Base-by-base conservation (phyloP, 2,329 filamentous ascomycete species). In the Fusarium chlamydosporum region DNA sequence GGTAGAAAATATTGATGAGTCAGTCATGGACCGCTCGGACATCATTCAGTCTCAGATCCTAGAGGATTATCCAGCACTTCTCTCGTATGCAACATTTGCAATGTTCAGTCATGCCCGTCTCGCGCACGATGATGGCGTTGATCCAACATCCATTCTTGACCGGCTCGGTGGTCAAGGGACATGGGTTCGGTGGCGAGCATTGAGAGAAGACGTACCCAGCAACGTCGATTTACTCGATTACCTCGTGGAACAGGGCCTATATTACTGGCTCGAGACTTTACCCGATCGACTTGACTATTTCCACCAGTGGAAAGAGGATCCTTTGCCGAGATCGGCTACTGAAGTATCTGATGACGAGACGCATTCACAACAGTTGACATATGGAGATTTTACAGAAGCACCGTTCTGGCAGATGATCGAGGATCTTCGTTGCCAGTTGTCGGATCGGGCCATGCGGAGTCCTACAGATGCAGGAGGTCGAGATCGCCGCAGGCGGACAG, bases 71-170 rank as follows among this genome's bases (percentile, higher is more conserved):
- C 40, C 40, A 4, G 40, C 40, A 18, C 40, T 42, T 23, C 18
- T 42, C 13, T 42, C 40, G 23, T 61, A 61, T 31, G 31, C 57
- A 4, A 50, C 52, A 4, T 60, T 45, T 18, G 20, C 41, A 16
- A 8, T 66, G 18, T 61, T 56, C 31, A 15, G n/a, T 7, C 66
- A 66, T 15, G 40, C 40, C 12, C 40, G 18, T 7, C 18, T 42
- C 6, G 40, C 7, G 13, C 12, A 42, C 4, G 12, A 5, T 3
- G 20, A 42, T 3, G 40, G 13, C 11, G 40, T 20, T 42, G 20
- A 56, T 52, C 7, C 23, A 13, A 7, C n/a, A 42, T 6, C 8
- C 11, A 29, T n/a, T 10, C 15, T 18, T 31, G 10, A 29, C 15
- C 42, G 23, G 6, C 26, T 29, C 18, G 15, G 10, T 20, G 15